Evolutionary conservation across 768 basidiomycete species (phyloP).

Genomic region (Exidia glandulosa): DNA sequence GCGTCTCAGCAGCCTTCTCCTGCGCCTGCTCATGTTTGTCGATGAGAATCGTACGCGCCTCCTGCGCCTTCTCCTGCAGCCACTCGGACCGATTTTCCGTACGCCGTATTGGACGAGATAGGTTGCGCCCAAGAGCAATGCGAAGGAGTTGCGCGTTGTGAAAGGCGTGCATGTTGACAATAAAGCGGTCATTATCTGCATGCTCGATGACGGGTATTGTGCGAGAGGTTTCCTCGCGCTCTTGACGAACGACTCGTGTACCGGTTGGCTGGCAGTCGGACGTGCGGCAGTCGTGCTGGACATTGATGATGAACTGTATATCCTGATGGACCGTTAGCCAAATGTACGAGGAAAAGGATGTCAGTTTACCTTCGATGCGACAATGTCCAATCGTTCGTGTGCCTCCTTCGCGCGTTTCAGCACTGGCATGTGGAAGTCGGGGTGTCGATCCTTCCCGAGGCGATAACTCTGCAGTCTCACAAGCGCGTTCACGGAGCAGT

Average conservation of each 20-base stretch:
- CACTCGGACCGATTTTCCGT: no score
- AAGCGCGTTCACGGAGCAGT: background rate
- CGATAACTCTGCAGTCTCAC: background rate
- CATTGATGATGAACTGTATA: slow-evolving; percentile 5
- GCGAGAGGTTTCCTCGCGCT: no score
- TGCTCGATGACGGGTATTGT: slow-evolving; percentile 5
- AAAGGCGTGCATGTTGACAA: slow-evolving; percentile 8
- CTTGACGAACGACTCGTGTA: background rate
- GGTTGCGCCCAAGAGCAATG: no score
- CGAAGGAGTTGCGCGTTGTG: slow-evolving; percentile 6
- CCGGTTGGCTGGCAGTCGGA: no score
- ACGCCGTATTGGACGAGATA: no score
- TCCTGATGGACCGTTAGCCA: no score
- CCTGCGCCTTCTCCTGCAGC: no score
- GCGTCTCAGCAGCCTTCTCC: no score
- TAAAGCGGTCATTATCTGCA: slow-evolving; percentile 6
- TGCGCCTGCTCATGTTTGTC: no score
- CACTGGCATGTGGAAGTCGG: background rate
- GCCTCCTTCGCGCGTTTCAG: background rate
- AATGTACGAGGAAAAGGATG: background rate
- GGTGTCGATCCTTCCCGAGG: background rate
- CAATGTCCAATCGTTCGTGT: background rate
- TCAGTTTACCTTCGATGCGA: background rate
- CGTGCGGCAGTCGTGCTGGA: slow-evolving; percentile 12
- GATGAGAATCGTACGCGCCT: no score